Conservation (phyloP, 352 stramenopile species). For the Plasmopara viticola region DNA sequence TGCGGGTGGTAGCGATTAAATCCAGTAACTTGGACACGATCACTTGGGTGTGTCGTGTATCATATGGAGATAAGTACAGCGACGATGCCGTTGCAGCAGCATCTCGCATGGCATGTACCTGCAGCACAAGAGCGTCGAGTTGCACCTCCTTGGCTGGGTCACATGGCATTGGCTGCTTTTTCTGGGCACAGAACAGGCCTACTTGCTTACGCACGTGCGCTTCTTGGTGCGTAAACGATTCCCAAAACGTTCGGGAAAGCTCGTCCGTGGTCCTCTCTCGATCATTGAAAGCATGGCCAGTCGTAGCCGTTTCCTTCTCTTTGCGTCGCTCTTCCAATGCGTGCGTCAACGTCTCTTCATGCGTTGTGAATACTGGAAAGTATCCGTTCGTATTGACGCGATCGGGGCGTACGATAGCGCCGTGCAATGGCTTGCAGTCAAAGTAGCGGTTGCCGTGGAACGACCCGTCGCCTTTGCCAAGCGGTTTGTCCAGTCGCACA, state of each 20-base stretch:
- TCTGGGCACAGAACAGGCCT: conserved; percentile 49
- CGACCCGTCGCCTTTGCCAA: conserved; percentile 70
- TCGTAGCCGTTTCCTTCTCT: conserved; percentile 28
- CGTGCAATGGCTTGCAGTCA: conserved; percentile 44
- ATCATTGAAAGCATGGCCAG: neutral
- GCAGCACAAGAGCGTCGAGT: conserved; percentile 44
- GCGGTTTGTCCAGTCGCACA: conserved; percentile 62
- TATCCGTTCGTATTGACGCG: conserved; percentile 46
- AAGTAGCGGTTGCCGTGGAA: conserved; percentile 58
- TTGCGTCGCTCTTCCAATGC: conserved; percentile 43
- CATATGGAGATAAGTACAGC: conserved; percentile 81
- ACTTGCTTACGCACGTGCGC: conserved; percentile 45
- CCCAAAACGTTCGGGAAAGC: conserved; percentile 58
- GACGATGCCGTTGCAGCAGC: conserved; percentile 54
- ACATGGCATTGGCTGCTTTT: conserved; percentile 40
- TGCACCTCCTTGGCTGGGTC: conserved; percentile 35
- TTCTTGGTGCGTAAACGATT: conserved; percentile 47
- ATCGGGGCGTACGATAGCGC: conserved; percentile 59
- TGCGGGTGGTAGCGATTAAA: conserved; percentile 58
- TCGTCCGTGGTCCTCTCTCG: conserved; percentile 43
- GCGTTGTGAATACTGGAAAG: conserved; percentile 44
- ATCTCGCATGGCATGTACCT: conserved; percentile 52
- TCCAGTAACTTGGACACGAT: conserved; percentile 56
- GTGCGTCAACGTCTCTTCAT: conserved; percentile 47
- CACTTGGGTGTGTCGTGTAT: conserved; percentile 73